A percentile compares a stretch with the other conserved stretches of the same genome.
phyloP scores from a whole-genome alignment of 768 basidiomycete species.

The Artomyces pyxidatus region DNA sequence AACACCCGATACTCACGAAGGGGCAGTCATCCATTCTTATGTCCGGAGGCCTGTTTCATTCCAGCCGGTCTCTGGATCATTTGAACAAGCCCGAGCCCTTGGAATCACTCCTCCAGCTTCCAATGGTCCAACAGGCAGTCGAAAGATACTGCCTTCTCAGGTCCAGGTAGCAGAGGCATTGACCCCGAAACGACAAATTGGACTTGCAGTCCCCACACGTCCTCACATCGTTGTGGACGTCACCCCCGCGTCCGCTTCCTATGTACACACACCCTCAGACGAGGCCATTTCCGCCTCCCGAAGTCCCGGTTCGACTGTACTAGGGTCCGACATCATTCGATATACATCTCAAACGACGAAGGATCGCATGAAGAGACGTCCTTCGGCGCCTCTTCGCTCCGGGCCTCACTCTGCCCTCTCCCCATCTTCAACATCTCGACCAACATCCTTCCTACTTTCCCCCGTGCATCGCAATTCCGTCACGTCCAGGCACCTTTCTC shows the following conservation, averaged over 20 bases:
- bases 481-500: too few species aligned
- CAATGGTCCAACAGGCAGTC: neutral
- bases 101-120: neutral
- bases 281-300: neutral
- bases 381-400: too few species aligned
- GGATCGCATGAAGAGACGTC: constrained; percentile 10
- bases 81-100: neutral
- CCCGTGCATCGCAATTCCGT: too few species aligned
- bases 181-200: neutral
- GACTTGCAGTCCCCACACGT: neutral
- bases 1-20: neutral
- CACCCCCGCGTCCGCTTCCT: neutral
- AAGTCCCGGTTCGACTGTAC: constrained; percentile 11
- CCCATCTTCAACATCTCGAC: too few species aligned
- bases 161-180: neutral
- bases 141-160: neutral
- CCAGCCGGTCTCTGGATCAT: neutral
- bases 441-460: too few species aligned
- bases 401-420: too few species aligned
- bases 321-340: constrained; percentile 26
- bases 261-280: neutral
- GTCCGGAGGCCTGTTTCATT: neutral
- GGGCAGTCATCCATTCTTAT: neutral
- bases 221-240: neutral
- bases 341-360: neutral